phyloP scores from a whole-genome alignment of 441 rosid species.

The Populus tomentosa region DNA sequence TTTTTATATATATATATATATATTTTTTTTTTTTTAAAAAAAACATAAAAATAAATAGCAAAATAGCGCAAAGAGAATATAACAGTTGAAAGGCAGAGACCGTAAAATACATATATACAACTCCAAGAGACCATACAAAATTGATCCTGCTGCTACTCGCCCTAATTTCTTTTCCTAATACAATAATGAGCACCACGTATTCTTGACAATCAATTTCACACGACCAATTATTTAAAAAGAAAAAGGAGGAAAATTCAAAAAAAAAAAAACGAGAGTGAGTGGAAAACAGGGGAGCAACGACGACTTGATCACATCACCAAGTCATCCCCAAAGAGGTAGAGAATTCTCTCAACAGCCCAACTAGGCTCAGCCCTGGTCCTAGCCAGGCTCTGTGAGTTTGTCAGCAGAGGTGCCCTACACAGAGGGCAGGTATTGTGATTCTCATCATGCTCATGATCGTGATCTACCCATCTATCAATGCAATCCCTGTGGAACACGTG shows the following conservation, averaged over 20 bases:
- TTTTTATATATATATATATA: no score
- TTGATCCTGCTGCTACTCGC: background rate
- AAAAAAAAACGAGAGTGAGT: background rate
- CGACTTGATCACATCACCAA: constrained; percentile 27
- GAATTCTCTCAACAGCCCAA: constrained; percentile 82
- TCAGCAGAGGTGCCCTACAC: constrained; percentile 73
- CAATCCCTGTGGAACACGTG: no score
- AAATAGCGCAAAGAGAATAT: background rate
- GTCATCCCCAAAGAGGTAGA: constrained; percentile 84
- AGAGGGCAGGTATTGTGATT: constrained; percentile 72
- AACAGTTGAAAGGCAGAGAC: no score
- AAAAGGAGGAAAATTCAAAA: background rate
- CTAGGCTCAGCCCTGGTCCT: constrained; percentile 56
- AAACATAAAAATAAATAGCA: no score
- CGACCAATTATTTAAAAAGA: background rate
- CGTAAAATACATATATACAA: background rate
- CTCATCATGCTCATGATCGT: no score
- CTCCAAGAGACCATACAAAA: background rate
- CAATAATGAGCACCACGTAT: no score
- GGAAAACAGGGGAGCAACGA: background rate
- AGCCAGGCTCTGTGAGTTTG: constrained; percentile 27
- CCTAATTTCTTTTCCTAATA: background rate
- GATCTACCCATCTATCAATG: no score
- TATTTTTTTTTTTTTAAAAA: no score
- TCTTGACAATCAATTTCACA: background rate